Base-by-base conservation (phyloP, 768 basidiomycete genomes). In the Mrakia gelida region DNA sequence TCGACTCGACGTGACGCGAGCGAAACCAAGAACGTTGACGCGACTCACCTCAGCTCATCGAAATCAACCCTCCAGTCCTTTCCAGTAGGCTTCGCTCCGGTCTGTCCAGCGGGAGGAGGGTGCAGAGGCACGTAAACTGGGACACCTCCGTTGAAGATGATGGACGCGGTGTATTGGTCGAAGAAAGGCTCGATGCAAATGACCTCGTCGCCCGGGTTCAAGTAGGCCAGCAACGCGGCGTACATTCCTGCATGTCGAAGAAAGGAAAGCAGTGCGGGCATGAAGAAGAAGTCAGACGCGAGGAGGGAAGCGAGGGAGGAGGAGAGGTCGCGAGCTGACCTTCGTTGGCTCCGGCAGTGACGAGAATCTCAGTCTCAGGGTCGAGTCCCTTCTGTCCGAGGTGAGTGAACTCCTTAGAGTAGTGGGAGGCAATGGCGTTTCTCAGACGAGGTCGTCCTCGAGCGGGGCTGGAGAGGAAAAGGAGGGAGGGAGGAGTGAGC, bases 101-200 rank as follows among this genome's bases (percentile, higher is more conserved):
- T 87, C 75, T 87, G 88, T 38, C 85, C 84, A 43, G 85, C 82
- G 26, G 84, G 81, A n/a, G 94, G 92, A 0, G 97, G 96, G 82
- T 97, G 95, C 30, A 99, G 87, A 7, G 97, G 96, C 15, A 99
- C 94, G 83, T 93, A 98, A 68, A 98, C 91, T 18, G 95, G 94
- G 79, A 89, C 90, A 65, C 94, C 96, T 43, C 92, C 93, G 81
- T 96, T 95, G 89, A 98, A 97, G 41, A 91, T 92, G 73, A 96
- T 91, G 9, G 92, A 80, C 13, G 80, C 75, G 41, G 81, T 80
- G 78, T 82, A 84, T 8, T 32, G 95, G 83, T 98, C 95, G 83
- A 97, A 98, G 87, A 94, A 97, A 1, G 95, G 96, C 85, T 98
- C 97, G 82, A 98, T 95, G 89, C 98, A 91, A 85, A 99, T 96